Percentiles rank a stretch among this genome's conserved stretches.
phyloP scores from a whole-genome alignment of 257 asterid genomes.

The Solanum virginianum region DNA sequence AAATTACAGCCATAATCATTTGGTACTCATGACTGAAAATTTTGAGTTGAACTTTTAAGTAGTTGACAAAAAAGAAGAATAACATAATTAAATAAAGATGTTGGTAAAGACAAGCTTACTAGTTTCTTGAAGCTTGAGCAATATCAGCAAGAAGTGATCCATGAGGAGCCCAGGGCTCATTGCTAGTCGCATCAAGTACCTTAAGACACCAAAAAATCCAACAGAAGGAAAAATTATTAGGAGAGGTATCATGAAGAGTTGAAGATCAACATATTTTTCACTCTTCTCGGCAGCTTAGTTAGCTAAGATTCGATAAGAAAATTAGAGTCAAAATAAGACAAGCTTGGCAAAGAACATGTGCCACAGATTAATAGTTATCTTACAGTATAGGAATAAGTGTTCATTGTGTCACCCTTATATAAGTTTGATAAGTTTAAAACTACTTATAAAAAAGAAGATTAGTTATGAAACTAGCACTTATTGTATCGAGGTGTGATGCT shows the following conservation, averaged over 20 bases:
- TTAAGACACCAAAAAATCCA: conserved; percentile 8
- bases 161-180: conserved; percentile 99
- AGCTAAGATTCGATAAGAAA: neutral
- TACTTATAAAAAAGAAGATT: neutral
- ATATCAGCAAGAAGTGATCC: conserved; percentile 89
- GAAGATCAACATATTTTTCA: neutral
- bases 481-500: neutral
- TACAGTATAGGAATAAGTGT: too few species aligned
- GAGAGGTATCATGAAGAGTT: neutral
- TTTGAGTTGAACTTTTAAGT: neutral
- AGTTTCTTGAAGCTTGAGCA: conserved; percentile 82
- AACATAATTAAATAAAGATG: neutral
- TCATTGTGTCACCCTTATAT: too few species aligned
- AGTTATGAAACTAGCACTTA: neutral
- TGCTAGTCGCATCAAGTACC: conserved; percentile 99
- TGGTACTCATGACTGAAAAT: conserved; percentile 79
- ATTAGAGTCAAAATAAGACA: neutral
- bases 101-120: conserved; percentile 22
- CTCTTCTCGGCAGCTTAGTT: neutral
- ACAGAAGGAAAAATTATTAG: neutral
- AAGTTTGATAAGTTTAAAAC: neutral
- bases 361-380: too few species aligned
- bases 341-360: too few species aligned
- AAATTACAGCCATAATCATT: conserved; percentile 81
- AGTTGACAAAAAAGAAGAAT: conserved; percentile 7